Evolutionary conservation across 768 basidiomycete genomes (phyloP).

Genomic region (Leucosporidium creatinivorum): DNA sequence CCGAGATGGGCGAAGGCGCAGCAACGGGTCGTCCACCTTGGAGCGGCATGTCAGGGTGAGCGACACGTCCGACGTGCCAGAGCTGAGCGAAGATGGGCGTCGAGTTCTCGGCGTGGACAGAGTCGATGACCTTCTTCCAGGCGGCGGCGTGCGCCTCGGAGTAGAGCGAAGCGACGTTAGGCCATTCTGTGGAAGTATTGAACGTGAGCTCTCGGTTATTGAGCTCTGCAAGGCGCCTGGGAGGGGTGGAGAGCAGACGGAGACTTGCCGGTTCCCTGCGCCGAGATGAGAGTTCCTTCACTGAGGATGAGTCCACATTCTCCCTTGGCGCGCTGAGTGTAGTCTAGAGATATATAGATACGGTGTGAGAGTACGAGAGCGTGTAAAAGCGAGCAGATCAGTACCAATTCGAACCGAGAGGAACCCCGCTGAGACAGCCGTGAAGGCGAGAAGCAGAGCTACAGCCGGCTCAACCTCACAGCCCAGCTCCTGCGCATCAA

Average conservation of each 20-base stretch:
- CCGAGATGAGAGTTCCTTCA: slow-evolving; percentile 1
- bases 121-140: slow-evolving; percentile 6
- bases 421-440: no score
- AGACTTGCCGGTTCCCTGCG: neutral
- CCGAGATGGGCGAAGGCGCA: slow-evolving; percentile 1
- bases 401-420: no score
- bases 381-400: no score
- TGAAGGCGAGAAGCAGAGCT: no score
- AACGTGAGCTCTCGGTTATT: no score
- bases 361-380: no score
- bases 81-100: neutral
- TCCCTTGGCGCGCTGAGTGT: slow-evolving; percentile 9
- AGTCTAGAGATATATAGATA: neutral
- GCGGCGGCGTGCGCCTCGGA: neutral
- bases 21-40: neutral
- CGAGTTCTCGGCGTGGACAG: neutral
- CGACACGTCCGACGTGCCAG: neutral
- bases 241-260: no score
- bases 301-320: slow-evolving; percentile 4
- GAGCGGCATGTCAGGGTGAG: neutral
- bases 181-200: neutral
- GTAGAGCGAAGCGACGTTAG: slow-evolving; percentile 8
- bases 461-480: no score
- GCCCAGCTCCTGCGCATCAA: no score
- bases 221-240: no score